A percentile compares a stretch with the other conserved stretches of the same genome.
These are phyloP conservation scores for Amanita pseudoporphyria DNA, from an alignment of 768 basidiomycete species.

Conservation along the genomic window DNA sequence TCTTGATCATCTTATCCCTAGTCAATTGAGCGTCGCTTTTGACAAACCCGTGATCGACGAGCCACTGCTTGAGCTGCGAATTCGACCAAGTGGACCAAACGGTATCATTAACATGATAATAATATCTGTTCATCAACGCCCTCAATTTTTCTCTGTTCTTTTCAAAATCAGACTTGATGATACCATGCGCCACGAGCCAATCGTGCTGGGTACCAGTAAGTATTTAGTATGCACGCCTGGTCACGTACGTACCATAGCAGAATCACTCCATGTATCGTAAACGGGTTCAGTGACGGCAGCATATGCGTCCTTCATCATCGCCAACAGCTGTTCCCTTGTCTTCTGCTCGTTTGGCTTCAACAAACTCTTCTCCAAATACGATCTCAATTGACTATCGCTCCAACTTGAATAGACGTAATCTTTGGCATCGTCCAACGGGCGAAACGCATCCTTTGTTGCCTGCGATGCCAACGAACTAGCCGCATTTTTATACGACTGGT, in stretches of 20 bases:
- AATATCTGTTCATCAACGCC: slow-evolving; percentile 67
- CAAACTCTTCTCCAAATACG: slow-evolving; percentile 69
- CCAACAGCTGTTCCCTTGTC: slow-evolving; percentile 57
- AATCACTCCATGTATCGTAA: slow-evolving; percentile 84
- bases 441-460: slow-evolving; percentile 40
- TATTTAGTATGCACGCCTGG: not conserved
- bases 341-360: slow-evolving; percentile 51
- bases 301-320: slow-evolving; percentile 62
- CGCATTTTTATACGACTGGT: slow-evolving; percentile 48
- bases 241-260: slow-evolving; percentile 52
- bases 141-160: slow-evolving; percentile 55
- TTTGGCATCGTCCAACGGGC: slow-evolving; percentile 57
- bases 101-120: slow-evolving; percentile 48
- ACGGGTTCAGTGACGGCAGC: slow-evolving; percentile 49
- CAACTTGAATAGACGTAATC: slow-evolving; percentile 89
- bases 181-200: slow-evolving; percentile 76
- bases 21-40: slow-evolving; percentile 59
- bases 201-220: slow-evolving; percentile 37
- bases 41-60: slow-evolving; percentile 62
- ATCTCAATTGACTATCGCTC: slow-evolving; percentile 68
- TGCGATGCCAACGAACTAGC: slow-evolving; percentile 46
- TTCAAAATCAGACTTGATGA: slow-evolving; percentile 46
- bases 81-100: slow-evolving; percentile 72
- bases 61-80: slow-evolving; percentile 67
- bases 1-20: slow-evolving; percentile 70